phyloP scores from a whole-genome alignment of 805 yeast species.

The Candida coleopterorum region DNA sequence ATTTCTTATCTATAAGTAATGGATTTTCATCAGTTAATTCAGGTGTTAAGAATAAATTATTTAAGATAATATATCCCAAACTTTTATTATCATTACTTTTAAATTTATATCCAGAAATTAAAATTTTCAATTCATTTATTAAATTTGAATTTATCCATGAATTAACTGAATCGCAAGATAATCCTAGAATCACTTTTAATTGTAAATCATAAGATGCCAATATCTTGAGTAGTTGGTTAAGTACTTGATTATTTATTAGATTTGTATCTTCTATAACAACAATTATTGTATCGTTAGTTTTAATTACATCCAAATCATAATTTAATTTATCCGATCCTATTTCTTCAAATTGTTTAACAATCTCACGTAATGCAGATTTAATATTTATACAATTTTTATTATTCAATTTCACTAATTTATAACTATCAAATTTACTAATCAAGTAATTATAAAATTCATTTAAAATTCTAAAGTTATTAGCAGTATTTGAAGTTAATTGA shows the following conservation, averaged over 20 bases:
- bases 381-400: slow-evolving; percentile 26
- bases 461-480: slow-evolving; percentile 35
- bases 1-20: slow-evolving; percentile 18
- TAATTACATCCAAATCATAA: slow-evolving; percentile 28
- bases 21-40: slow-evolving; percentile 15
- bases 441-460: slow-evolving; percentile 27
- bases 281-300: not conserved
- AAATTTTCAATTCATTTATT: slow-evolving; percentile 24
- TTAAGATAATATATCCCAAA: slow-evolving; percentile 29
- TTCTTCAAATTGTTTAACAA: slow-evolving; percentile 27
- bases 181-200: slow-evolving; percentile 30
- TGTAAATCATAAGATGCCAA: slow-evolving; percentile 29
- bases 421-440: slow-evolving; percentile 7
- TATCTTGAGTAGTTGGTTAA: slow-evolving; percentile 32
- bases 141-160: slow-evolving; percentile 33
- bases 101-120: slow-evolving; percentile 28
- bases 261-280: slow-evolving; percentile 35
- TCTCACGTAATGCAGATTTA: slow-evolving; percentile 28
- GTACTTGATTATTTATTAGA: slow-evolving; percentile 27
- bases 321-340: slow-evolving; percentile 15
- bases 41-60: slow-evolving; percentile 27
- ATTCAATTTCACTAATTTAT: slow-evolving; percentile 23
- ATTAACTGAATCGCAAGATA: slow-evolving; percentile 31
- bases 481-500: slow-evolving; percentile 35
- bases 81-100: slow-evolving; percentile 27